Base-by-base conservation (phyloP, 495 filamentous ascomycete genomes). In the Ramalina intermedia region DNA sequence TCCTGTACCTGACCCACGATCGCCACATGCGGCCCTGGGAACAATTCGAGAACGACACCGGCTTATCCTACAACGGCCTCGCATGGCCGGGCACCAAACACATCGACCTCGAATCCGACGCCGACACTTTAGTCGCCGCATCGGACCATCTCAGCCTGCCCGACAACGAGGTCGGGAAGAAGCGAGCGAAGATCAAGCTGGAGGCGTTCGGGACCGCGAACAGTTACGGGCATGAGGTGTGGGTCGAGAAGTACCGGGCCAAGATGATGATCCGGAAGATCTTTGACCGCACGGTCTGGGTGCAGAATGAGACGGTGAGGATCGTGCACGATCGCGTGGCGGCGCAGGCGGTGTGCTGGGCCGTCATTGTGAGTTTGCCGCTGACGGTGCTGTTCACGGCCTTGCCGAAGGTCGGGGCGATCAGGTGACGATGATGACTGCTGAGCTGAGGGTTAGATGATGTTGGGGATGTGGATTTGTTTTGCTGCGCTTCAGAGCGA, bases 21-120 rank as follows among this genome's bases (percentile, higher is more conserved):
- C 76, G 78, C 14, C 78, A 84, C 54, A 65, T 86, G 20, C 73
- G 80, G 11, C 84, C 84, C 2, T 87, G 84, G 84, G 84, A 87
- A 65, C 57, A 63, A 14, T 58, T 62, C 17, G 52, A 35, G 35
- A 33, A 33, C 29, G 29, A 33, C 29, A 13, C 8, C 3, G 29
- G 12, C 29, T 13, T 33, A 33, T 33, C 7, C 29, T 11, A 33
- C 29, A 9, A 33, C 29, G 29, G 29, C 29, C 29, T 33, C 29
- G 29, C 29, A 4, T 33, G 29, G 29, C 29, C 29, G 6, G 37
- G 45, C 49, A 21, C 29, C 29, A 33, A 33, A 7, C 29, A 33
- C 29, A 33, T 13, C 29, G 59, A 51, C 23, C 41, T 37, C 4
- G 50, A 47, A 26, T 47, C 50, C 14, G 26, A 18, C 52, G 50